phyloP scores from a whole-genome alignment of 2,329 filamentous ascomycete species.

The Ascochyta fabae region DNA sequence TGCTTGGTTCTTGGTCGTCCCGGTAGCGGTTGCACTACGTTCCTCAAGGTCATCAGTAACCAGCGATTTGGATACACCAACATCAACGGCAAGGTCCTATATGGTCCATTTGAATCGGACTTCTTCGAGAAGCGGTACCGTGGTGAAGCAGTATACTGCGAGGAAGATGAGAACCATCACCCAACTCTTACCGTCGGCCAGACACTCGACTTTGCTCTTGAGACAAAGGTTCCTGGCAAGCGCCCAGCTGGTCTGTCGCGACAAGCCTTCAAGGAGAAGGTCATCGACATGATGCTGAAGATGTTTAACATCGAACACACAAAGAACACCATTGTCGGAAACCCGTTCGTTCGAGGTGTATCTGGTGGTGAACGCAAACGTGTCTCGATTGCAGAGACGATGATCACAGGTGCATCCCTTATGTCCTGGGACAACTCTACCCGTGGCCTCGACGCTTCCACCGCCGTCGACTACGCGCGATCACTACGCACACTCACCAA shows the following conservation, averaged over 20 bases:
- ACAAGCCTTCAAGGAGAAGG: constrained; percentile 75
- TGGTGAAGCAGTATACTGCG: constrained; percentile 84
- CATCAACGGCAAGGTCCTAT: constrained; percentile 73
- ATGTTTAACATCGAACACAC: constrained; percentile 97
- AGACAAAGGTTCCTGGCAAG: constrained; percentile 84
- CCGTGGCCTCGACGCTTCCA: constrained; percentile 56
- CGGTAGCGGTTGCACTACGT: constrained; percentile 64
- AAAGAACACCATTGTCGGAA: constrained; percentile 81
- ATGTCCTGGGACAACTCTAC: constrained; percentile 67
- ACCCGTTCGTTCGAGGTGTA: constrained; percentile 77
- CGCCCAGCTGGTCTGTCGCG: constrained; percentile 76
- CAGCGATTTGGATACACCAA: constrained; percentile 66
- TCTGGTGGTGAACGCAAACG: constrained; percentile 81
- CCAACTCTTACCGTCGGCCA: constrained; percentile 87
- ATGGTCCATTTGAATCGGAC: constrained; percentile 74
- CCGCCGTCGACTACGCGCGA: constrained; percentile 58
- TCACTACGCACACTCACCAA: constrained; percentile 70
- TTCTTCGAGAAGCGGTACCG: constrained; percentile 75
- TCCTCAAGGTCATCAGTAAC: constrained; percentile 62
- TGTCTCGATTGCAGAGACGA: constrained; percentile 83
- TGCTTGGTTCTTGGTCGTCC: constrained; percentile 80
- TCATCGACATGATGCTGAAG: constrained; percentile 76
- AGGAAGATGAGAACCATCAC: constrained; percentile 85
- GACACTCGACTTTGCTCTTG: constrained; percentile 82
- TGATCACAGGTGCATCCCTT: constrained; percentile 74